phyloP scores from a whole-genome alignment of 257 asterid species.

The Solanum rostratum region DNA sequence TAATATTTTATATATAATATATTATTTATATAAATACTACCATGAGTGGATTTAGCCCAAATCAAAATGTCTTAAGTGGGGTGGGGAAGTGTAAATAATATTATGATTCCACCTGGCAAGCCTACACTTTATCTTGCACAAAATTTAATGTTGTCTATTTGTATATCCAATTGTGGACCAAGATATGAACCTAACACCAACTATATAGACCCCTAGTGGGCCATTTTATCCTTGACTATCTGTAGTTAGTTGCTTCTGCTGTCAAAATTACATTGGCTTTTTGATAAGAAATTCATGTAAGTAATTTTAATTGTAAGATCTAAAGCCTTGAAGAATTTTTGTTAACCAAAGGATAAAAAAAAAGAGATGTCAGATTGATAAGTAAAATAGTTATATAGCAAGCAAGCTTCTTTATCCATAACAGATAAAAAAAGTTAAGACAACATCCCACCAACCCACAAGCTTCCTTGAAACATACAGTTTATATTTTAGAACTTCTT shows the following conservation, averaged over 20 bases:
- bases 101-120: background rate
- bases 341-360: background rate
- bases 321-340: background rate
- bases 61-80: background rate
- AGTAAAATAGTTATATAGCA: background rate
- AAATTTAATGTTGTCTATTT: background rate
- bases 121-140: background rate
- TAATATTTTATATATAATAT: too few relatives aligned
- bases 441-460: background rate
- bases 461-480: background rate
- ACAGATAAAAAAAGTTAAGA: background rate
- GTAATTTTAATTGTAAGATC: background rate
- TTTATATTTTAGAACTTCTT: background rate
- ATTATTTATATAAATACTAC: too few relatives aligned
- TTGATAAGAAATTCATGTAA: background rate
- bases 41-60: background rate
- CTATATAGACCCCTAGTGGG: constrained; percentile 3
- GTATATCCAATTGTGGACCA: background rate
- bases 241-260: background rate
- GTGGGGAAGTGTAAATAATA: background rate
- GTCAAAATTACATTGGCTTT: background rate
- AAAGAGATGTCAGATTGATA: background rate
- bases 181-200: constrained; percentile 9
- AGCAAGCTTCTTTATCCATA: background rate
- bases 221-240: constrained; percentile 3